Conservation (phyloP, 129 eudicot species). For the Saposhnikovia divaricata region DNA sequence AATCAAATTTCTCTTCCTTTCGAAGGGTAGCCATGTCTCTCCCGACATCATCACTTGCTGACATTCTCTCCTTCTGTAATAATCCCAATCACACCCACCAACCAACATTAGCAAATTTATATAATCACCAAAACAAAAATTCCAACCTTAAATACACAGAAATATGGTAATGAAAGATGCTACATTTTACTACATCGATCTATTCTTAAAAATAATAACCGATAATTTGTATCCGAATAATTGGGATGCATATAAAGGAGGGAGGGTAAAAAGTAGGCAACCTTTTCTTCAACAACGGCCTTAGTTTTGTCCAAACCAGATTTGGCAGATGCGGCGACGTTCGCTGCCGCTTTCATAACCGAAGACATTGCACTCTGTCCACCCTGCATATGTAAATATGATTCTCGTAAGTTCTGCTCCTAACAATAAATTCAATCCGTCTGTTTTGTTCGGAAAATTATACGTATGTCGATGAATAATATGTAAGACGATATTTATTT, state of each 20-base stretch:
- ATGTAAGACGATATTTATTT: no score
- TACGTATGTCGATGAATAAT: no score
- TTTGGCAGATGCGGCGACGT: constrained; percentile 44
- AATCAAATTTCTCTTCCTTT: constrained; percentile 41
- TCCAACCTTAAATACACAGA: not conserved
- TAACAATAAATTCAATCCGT: no score
- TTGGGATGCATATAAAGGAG: no score
- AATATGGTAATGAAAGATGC: not conserved
- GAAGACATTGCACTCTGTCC: constrained; percentile 24
- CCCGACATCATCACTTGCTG: constrained; percentile 30
- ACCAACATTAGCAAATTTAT: not conserved
- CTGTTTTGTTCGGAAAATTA: no score
- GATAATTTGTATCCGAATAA: no score
- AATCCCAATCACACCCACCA: not conserved
- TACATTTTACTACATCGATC: not conserved
- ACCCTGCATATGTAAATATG: constrained; percentile 4
- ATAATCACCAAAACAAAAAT: not conserved
- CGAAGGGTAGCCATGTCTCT: constrained; percentile 44
- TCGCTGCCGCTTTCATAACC: constrained; percentile 37
- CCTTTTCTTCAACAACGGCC: constrained; percentile 61
- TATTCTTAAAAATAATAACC: not conserved
- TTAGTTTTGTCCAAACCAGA: constrained; percentile 54
- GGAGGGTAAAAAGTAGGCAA: not conserved
- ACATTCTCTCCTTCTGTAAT: constrained; percentile 32
- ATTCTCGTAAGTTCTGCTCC: no score